phyloP scores from a whole-genome alignment of 106 monocot species.

The Xerophyta viscosa region DNA sequence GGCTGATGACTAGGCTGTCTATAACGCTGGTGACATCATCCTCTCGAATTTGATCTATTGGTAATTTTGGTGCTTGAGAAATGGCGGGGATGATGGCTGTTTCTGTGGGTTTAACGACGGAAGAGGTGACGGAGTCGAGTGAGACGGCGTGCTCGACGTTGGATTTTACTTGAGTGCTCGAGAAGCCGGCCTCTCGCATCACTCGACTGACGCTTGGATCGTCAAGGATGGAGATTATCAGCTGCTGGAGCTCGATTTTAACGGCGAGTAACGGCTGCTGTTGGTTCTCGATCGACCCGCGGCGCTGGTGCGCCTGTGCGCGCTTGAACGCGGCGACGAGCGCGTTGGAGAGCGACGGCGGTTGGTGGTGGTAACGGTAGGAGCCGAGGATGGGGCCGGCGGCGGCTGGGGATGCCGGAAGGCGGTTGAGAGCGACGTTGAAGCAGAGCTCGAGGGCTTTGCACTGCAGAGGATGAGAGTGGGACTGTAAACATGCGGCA shows the following conservation, averaged over 20 bases:
- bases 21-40: conserved; percentile 63
- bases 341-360: conserved; percentile 78
- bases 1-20: conserved; percentile 31
- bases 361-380: conserved; percentile 20
- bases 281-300: conserved; percentile 80
- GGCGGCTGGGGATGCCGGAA: conserved; percentile 54
- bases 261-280: conserved; percentile 81
- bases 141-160: conserved; percentile 70
- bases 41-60: conserved; percentile 1
- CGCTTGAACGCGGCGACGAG: conserved; percentile 96
- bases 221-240: conserved; percentile 77
- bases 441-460: conserved; percentile 94
- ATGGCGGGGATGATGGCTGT: no score
- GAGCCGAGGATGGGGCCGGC: conserved; percentile 28
- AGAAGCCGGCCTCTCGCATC: conserved; percentile 96
- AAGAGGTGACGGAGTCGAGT: no score
- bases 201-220: conserved; percentile 94
- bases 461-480: conserved; percentile 89
- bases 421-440: conserved; percentile 92
- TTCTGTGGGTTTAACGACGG: no score
- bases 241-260: conserved; percentile 95
- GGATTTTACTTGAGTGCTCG: conserved; percentile 90
- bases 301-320: conserved; percentile 89
- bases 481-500: conserved; percentile 68
- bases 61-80: not conserved